phyloP scores from a whole-genome alignment of 352 stramenopile species.

The Pythium phragmitis region DNA sequence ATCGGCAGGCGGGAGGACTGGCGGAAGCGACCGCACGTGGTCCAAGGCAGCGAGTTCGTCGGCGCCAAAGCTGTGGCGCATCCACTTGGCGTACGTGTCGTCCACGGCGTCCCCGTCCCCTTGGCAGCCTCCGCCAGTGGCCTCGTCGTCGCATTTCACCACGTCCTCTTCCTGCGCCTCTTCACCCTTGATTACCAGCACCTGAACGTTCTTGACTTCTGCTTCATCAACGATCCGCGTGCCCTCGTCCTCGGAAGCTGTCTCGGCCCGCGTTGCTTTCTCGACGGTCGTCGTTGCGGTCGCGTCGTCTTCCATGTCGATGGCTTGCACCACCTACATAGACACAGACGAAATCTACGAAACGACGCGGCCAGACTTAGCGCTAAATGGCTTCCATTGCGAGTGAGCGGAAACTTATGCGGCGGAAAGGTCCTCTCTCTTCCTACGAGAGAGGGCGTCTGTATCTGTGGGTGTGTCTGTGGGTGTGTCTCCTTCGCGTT shows the following conservation, averaged over 20 bases:
- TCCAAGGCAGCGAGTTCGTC: background rate
- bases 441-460: slow-evolving; percentile 22
- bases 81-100: background rate
- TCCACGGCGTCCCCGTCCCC: background rate
- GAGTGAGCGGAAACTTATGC: background rate
- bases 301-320: background rate
- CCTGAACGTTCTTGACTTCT: background rate
- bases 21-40: background rate
- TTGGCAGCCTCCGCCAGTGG: background rate
- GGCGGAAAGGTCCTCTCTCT: background rate
- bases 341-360: background rate
- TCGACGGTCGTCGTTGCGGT: no score
- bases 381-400: slow-evolving; percentile 5
- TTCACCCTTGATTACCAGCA: background rate
- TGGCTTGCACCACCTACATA: background rate
- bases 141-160: background rate
- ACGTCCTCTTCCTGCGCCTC: background rate
- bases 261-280: no score
- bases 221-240: background rate
- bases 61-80: slow-evolving; percentile 3
- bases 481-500: no score
- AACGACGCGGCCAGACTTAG: slow-evolving; percentile 7
- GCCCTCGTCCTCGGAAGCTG: background rate
- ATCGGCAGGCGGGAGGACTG: background rate
- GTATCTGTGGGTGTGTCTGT: slow-evolving; percentile 3